Percentiles rank a stretch among this genome's conserved stretches.
Conservation (phyloP, 106 monocot genomes). For the Triglochin maritima region DNA sequence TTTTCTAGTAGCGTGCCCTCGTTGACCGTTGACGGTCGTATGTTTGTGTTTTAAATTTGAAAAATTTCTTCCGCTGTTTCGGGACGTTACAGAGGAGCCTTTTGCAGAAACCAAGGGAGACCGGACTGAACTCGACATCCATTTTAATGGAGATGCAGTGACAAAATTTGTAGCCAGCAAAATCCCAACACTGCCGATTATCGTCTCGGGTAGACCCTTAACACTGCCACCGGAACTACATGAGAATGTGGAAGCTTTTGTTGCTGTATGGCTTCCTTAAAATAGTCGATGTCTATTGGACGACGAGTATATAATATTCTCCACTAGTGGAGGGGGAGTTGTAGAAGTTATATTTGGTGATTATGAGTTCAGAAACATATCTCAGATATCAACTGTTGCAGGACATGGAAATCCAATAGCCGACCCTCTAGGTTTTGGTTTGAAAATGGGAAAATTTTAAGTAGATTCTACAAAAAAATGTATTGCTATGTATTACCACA, state of each 20-base stretch:
- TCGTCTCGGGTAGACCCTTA: constrained; percentile 75
- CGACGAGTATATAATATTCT: no score
- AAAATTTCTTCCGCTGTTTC: no score
- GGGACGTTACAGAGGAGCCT: no score
- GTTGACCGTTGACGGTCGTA: no score
- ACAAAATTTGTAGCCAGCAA: constrained; percentile 34
- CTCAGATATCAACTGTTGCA: constrained; percentile 45
- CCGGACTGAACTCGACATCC: constrained; percentile 48
- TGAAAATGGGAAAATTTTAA: constrained; percentile 37
- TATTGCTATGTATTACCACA: no score
- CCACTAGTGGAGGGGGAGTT: constrained; percentile 53
- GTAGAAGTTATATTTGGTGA: constrained; percentile 76
- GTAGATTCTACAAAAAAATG: no score
- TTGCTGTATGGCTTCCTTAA: constrained; percentile 84
- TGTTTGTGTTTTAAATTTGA: no score
- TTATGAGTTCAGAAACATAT: constrained; percentile 48
- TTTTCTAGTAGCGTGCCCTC: no score
- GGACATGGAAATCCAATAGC: constrained; percentile 4
- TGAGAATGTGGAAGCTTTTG: constrained; percentile 46
- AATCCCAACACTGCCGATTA: constrained; percentile 58
- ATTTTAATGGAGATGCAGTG: constrained; percentile 35
- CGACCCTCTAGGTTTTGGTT: constrained; percentile 72
- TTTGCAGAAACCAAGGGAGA: constrained; percentile 71
- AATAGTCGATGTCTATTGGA: no score
- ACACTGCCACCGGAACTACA: constrained; percentile 35